Evolutionary conservation across 164 flowering plant genomes (phyloP).

Genomic region (Berberis vulgaris): DNA sequence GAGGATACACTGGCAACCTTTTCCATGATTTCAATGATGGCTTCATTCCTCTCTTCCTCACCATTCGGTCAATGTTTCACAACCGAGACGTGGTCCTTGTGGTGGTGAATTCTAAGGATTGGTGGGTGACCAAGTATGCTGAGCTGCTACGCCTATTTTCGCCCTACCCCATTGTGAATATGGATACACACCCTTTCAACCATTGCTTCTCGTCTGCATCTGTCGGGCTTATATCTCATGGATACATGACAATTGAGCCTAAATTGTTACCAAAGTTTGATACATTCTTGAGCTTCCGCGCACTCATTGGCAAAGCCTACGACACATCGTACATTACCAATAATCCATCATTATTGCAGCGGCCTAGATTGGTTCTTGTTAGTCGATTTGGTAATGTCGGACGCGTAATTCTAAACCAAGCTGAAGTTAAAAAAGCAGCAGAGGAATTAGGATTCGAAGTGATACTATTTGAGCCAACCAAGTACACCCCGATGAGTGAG

Average conservation of each 20-base stretch:
- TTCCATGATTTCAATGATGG: constrained; percentile 41
- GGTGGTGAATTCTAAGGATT: constrained; percentile 18
- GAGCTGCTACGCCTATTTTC: constrained; percentile 29
- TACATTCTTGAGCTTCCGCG: constrained; percentile 18
- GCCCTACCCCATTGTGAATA: constrained; percentile 27
- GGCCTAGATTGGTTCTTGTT: constrained; percentile 32
- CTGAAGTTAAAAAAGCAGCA: constrained; percentile 16
- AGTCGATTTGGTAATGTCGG: constrained; percentile 20
- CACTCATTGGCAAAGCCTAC: constrained; percentile 23
- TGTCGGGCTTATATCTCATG: constrained; percentile 38
- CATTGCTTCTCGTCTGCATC: constrained; percentile 44
- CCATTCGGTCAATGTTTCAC: constrained; percentile 18
- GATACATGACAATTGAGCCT: constrained; percentile 33
- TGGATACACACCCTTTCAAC: constrained; percentile 23
- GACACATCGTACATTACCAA: background rate
- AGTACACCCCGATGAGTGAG: constrained; percentile 16
- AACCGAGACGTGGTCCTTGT: constrained; percentile 22
- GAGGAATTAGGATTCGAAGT: constrained; percentile 43
- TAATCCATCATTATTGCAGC: background rate
- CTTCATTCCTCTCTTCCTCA: constrained; percentile 38
- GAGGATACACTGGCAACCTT: constrained; percentile 40
- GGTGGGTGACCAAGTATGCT: constrained; percentile 48
- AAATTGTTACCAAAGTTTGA: constrained; percentile 13
- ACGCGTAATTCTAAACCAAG: constrained; percentile 30
- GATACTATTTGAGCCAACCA: constrained; percentile 23